phyloP scores from a whole-genome alignment of 2,329 filamentous ascomycete species.

The Talaromyces sp. region DNA sequence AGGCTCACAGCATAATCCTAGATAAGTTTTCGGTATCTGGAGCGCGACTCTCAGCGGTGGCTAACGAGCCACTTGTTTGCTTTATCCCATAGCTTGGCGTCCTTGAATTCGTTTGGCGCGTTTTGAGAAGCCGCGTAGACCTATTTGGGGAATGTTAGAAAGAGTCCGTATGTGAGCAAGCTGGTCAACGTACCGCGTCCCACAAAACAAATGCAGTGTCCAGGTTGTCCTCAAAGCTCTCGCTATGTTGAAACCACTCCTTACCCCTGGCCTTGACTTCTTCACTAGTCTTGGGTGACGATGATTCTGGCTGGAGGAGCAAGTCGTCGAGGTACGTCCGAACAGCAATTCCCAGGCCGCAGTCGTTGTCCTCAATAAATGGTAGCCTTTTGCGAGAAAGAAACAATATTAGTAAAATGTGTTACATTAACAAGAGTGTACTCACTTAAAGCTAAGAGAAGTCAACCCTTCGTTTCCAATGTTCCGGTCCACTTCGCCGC shows the following conservation, averaged over 20 bases:
- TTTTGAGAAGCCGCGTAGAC: conserved; percentile 56
- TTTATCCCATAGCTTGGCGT: conserved; percentile 54
- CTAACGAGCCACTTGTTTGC: conserved; percentile 56
- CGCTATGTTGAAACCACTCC: conserved; percentile 59
- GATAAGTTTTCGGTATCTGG: neutral
- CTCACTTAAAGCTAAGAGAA: conserved; percentile 68
- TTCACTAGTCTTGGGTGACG: conserved; percentile 44
- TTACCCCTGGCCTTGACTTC: conserved; percentile 50
- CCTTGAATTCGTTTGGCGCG: conserved; percentile 49
- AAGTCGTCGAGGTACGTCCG: conserved; percentile 50
- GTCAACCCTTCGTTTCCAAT: conserved; percentile 59
- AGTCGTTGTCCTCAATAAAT: conserved; percentile 43
- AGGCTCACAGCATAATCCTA: neutral
- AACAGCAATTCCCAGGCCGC: conserved; percentile 45
- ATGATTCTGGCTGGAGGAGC: conserved; percentile 53
- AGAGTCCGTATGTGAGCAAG: neutral
- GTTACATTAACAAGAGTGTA: conserved; percentile 10
- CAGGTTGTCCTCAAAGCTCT: conserved; percentile 55
- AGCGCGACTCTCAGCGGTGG: conserved; percentile 25
- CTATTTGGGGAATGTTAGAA: conserved; percentile 26
- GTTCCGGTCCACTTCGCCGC: conserved; percentile 66
- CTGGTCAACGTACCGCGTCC: conserved; percentile 54
- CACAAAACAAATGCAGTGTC: conserved; percentile 59
- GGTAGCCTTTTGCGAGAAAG: conserved; percentile 30
- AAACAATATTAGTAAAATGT: neutral